phyloP scores from a whole-genome alignment of 306 rosid genomes.

The Acmispon strigosus region DNA sequence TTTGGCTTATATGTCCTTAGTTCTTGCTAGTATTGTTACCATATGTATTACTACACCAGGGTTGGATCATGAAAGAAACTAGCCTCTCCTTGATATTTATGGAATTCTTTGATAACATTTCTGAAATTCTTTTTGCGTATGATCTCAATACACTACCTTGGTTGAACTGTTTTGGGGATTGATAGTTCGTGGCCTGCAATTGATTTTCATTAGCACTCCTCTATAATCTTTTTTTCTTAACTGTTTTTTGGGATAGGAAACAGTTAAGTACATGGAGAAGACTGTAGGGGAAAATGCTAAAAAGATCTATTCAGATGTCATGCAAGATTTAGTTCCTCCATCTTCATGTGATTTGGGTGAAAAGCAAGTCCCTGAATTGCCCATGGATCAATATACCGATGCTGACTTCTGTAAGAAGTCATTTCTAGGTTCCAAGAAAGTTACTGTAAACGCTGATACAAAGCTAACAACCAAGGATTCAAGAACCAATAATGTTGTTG shows the following conservation, averaged over 20 bases:
- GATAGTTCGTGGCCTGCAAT: neutral
- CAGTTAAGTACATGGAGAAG: conserved; percentile 64
- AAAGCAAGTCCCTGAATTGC: conserved; percentile 21
- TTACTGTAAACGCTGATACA: conserved; percentile 10
- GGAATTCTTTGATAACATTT: neutral
- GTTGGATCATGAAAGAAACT: neutral
- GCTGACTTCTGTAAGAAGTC: conserved; percentile 27
- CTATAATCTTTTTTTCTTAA: neutral
- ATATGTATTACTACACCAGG: neutral
- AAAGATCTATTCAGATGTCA: conserved; percentile 58
- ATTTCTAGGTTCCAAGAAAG: conserved; percentile 22
- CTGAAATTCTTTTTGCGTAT: neutral
- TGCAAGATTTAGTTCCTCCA: conserved; percentile 63
- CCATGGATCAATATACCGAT: conserved; percentile 24
- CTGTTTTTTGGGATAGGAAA: conserved; percentile 47
- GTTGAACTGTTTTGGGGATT: neutral
- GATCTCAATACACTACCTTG: neutral
- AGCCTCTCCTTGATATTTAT: neutral
- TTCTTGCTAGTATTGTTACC: neutral
- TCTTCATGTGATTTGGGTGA: conserved; percentile 34
- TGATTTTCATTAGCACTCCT: neutral
- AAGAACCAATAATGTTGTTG: conserved; percentile 14
- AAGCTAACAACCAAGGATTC: conserved; percentile 23
- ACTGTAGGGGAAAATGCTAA: conserved; percentile 70
- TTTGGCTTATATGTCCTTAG: neutral